These are phyloP conservation scores for Fusarium sterilihyphosum DNA, from an alignment of 2,329 filamentous ascomycete species.

Conservation along the genomic window DNA sequence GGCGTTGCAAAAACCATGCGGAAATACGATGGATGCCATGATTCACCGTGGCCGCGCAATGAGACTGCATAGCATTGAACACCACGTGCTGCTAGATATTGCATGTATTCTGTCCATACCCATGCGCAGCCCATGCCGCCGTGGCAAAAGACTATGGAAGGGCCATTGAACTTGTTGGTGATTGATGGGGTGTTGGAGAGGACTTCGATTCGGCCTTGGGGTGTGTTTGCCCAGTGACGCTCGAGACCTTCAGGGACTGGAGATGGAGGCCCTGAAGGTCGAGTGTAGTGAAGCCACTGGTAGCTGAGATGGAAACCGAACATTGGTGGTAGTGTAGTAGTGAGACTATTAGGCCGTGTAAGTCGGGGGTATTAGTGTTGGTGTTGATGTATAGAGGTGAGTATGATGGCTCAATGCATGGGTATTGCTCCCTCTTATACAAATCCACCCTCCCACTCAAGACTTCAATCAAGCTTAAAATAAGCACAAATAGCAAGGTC, in stretches of 20 bases:
- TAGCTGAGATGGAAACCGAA: conserved; percentile 41
- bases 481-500: not conserved
- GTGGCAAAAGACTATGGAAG: conserved; percentile 62
- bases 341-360: not conserved
- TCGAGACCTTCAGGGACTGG: conserved; percentile 52
- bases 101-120: conserved; percentile 64
- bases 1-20: conserved; percentile 59
- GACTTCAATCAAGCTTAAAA: not conserved
- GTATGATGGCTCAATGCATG: not conserved
- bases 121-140: conserved; percentile 64
- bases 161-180: conserved; percentile 5
- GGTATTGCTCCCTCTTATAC: conserved; percentile 12
- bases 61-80: conserved; percentile 63
- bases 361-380: not conserved
- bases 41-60: conserved; percentile 62
- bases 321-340: conserved; percentile 25
- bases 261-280: conserved; percentile 35
- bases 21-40: conserved; percentile 60
- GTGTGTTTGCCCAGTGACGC: conserved; percentile 56
- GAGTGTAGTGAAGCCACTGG: conserved; percentile 39
- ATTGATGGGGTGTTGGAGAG: conserved; percentile 52
- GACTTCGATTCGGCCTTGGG: conserved; percentile 59
- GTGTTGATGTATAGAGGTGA: not conserved
- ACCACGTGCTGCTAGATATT: conserved; percentile 55
- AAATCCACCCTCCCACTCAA: not conserved